phyloP scores from a whole-genome alignment of 768 basidiomycete genomes.

The Tricholoma bakamatsutake region DNA sequence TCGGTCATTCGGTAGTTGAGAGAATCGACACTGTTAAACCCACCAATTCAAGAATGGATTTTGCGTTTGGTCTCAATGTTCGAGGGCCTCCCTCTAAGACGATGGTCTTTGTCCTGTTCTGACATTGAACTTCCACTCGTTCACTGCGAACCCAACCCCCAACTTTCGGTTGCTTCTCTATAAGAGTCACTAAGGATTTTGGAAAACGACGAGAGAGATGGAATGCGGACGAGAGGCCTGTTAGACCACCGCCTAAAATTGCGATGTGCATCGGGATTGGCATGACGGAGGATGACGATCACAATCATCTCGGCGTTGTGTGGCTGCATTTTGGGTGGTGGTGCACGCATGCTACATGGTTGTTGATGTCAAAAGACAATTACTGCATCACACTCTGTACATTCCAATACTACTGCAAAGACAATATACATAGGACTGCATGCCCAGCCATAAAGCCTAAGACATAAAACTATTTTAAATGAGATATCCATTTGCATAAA shows the following conservation, averaged over 20 bases:
- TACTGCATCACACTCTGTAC: no score
- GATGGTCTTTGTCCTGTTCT: conserved; percentile 31
- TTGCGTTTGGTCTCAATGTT: conserved; percentile 74
- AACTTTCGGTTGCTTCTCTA: conserved; percentile 58
- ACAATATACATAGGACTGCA: no score
- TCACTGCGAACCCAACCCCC: conserved; percentile 88
- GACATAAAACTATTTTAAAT: no score
- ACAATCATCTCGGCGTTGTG: no score
- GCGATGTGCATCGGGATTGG: conserved; percentile 38
- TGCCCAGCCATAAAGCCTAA: no score
- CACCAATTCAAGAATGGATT: conserved; percentile 75
- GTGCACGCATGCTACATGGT: no score
- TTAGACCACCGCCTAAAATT: conserved; percentile 75
- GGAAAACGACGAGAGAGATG: conserved; percentile 68
- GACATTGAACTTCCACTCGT: conserved; percentile 35
- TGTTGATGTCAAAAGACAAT: no score
- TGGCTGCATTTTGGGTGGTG: no score
- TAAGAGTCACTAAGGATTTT: conserved; percentile 48
- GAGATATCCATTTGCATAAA: no score
- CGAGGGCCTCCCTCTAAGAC: conserved; percentile 84
- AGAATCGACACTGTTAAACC: conserved; percentile 18
- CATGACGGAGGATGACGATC: background rate
- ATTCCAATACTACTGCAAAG: no score
- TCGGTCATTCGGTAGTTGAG: conserved; percentile 1
- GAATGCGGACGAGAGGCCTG: conserved; percentile 78